Conservation (phyloP, 148 eudicot genomes). For the Arctostaphylos glauca region DNA sequence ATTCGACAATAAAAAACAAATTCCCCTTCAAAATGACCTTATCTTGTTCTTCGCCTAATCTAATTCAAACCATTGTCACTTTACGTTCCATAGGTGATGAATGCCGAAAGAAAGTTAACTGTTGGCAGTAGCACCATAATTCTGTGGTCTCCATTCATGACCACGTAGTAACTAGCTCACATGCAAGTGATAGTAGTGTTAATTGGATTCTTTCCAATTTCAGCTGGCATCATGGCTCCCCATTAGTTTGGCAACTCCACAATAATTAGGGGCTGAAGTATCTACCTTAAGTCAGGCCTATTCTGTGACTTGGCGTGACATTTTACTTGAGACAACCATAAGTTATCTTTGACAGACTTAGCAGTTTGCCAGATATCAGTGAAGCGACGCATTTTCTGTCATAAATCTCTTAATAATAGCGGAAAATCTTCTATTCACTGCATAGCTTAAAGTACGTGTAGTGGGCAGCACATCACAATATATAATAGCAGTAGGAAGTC, state of each 20-base stretch:
- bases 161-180: neutral
- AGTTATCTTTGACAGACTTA: neutral
- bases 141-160: neutral
- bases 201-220: neutral
- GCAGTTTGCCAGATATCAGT: neutral
- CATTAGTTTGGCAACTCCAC: neutral
- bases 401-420: neutral
- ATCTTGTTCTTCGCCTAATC: neutral
- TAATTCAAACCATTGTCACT: neutral
- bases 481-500: neutral
- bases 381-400: neutral
- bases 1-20: neutral
- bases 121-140: neutral
- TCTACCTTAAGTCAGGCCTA: neutral
- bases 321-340: neutral
- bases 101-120: neutral
- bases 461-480: neutral
- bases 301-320: neutral
- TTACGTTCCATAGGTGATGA: neutral
- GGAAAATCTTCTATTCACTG: neutral
- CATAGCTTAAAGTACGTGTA: neutral
- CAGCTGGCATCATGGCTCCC: conserved; percentile 2
- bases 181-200: conserved; percentile 3
- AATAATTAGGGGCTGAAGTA: neutral
- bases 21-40: neutral